phyloP scores from a whole-genome alignment of 345 rosid species.

The Rhodamnia rubescens region DNA sequence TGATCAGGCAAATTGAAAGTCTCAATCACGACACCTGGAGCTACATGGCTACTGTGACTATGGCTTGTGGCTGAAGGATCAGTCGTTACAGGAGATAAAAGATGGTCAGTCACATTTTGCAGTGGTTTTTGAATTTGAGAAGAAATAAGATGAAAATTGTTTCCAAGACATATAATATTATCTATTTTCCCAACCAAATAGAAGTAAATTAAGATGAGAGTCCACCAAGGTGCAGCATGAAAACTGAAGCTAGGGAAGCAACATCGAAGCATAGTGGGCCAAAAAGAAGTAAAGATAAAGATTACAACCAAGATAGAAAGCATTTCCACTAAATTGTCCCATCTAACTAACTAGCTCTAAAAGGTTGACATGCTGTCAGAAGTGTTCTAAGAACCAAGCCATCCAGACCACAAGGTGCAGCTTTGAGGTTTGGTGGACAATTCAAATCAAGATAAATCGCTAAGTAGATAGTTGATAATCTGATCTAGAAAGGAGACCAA shows the following conservation, averaged over 20 bases:
- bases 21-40: constrained; percentile 55
- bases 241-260: background rate
- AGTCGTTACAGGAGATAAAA: constrained; percentile 11
- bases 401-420: background rate
- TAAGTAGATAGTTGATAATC: background rate
- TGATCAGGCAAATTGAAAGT: constrained; percentile 56
- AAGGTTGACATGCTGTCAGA: background rate
- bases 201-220: background rate
- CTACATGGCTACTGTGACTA: constrained; percentile 14
- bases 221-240: background rate
- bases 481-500: background rate
- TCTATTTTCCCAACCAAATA: background rate
- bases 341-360: background rate
- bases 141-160: background rate
- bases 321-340: background rate
- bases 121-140: background rate
- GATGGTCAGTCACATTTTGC: background rate
- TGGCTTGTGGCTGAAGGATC: constrained; percentile 32
- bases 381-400: background rate
- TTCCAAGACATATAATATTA: background rate
- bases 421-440: background rate
- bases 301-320: background rate
- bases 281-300: background rate
- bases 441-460: background rate
- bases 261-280: background rate